Percentiles rank a stretch among this genome's conserved stretches.
These are phyloP conservation scores for Daldinia decipiens DNA, from an alignment of 495 filamentous ascomycete species.

Conservation along the genomic window DNA sequence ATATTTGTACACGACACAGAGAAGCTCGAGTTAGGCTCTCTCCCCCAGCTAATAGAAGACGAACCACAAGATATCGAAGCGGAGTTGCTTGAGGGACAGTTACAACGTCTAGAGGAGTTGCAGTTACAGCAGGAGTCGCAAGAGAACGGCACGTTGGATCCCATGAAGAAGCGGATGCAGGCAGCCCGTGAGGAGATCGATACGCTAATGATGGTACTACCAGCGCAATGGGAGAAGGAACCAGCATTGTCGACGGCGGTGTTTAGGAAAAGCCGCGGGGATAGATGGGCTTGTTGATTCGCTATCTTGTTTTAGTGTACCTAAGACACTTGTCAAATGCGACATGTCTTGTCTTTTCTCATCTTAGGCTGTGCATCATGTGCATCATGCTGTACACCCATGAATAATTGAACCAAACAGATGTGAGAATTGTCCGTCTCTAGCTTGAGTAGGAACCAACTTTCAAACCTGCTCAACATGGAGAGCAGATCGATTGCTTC, in stretches of 20 bases:
- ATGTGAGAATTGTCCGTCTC: slow-evolving; percentile 10
- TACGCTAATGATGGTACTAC: slow-evolving; percentile 46
- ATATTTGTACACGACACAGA: slow-evolving; percentile 48
- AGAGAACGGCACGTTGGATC: slow-evolving; percentile 14
- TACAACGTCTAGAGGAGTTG: slow-evolving; percentile 26
- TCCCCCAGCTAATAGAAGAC: slow-evolving; percentile 42
- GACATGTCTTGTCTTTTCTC: slow-evolving; percentile 28
- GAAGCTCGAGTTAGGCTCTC: slow-evolving; percentile 31
- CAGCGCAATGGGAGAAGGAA: slow-evolving; percentile 43
- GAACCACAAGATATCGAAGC: slow-evolving; percentile 25
- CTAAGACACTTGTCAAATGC: slow-evolving; percentile 25
- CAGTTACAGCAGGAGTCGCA: slow-evolving; percentile 23
- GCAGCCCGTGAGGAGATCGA: slow-evolving; percentile 45
- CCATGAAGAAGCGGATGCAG: slow-evolving; percentile 45
- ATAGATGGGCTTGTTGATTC: slow-evolving; percentile 38
- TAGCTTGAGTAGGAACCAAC: slow-evolving; percentile 14
- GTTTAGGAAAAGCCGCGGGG: slow-evolving; percentile 42
- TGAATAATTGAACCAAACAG: slow-evolving; percentile 22
- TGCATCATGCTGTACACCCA: slow-evolving; percentile 28
- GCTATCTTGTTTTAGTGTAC: slow-evolving; percentile 8
- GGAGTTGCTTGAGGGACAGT: slow-evolving; percentile 34
- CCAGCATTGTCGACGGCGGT: slow-evolving; percentile 44
- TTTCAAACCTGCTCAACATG: slow-evolving; percentile 19
- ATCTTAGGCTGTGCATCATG: slow-evolving; percentile 32
- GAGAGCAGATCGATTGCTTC: slow-evolving; percentile 22